phyloP scores from a whole-genome alignment of 2,329 filamentous ascomycete genomes.

The Pyricularia grisea region DNA sequence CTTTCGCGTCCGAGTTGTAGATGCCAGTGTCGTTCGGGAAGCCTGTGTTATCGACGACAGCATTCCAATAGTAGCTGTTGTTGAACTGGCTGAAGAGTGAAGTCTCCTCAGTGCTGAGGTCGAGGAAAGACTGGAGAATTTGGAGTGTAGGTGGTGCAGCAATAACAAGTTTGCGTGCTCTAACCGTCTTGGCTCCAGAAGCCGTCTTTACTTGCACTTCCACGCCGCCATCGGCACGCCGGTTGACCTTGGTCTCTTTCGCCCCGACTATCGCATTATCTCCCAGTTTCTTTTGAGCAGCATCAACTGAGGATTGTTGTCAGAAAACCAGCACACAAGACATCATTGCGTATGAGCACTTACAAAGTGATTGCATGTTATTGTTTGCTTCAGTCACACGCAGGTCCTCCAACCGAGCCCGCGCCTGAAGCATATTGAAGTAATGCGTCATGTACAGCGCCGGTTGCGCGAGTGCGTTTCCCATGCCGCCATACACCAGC shows the following conservation, averaged over 20 bases:
- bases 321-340: neutral
- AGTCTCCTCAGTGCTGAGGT: neutral
- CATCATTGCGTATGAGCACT: neutral
- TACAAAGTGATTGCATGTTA: neutral
- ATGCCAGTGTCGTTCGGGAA: neutral
- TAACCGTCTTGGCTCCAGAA: neutral
- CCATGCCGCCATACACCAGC: constrained; percentile 27
- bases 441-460: constrained; percentile 33
- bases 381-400: neutral
- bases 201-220: neutral
- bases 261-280: neutral
- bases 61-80: neutral
- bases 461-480: constrained; percentile 27
- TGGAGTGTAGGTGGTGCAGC: neutral
- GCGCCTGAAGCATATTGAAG: constrained; percentile 16
- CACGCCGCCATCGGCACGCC: neutral
- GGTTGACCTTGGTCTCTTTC: neutral
- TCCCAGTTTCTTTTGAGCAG: neutral
- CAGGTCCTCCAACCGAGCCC: neutral
- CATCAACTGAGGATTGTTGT: neutral
- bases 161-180: neutral
- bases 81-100: neutral
- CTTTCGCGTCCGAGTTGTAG: neutral
- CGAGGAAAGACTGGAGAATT: neutral
- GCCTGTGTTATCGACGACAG: neutral